phyloP scores from a whole-genome alignment of 2,329 filamentous ascomycete genomes.

The Ceratocystis alfenasii region DNA sequence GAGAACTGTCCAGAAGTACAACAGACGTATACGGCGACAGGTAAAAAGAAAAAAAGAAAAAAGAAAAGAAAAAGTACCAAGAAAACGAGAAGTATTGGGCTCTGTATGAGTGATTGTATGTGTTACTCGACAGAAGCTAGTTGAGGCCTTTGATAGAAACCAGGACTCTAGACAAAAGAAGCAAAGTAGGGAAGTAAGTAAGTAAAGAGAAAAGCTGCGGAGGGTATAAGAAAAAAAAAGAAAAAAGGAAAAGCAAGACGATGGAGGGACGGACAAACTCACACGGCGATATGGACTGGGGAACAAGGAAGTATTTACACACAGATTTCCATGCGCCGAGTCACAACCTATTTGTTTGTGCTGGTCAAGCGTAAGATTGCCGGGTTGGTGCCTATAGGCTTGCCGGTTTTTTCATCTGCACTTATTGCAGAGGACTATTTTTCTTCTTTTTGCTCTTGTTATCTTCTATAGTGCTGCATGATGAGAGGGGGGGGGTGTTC shows the following conservation, averaged over 20 bases:
- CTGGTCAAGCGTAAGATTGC: background rate
- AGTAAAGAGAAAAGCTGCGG: background rate
- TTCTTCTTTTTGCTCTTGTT: too few species aligned
- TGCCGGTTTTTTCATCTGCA: conserved; percentile 1
- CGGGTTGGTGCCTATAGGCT: background rate
- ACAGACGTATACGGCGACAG: too few species aligned
- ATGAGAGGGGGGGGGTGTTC: too few species aligned
- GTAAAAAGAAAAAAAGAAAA: too few species aligned
- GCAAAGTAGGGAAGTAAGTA: background rate
- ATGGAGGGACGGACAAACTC: background rate
- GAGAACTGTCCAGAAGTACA: too few species aligned
- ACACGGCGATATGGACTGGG: conserved; percentile 3
- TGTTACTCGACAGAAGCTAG: background rate
- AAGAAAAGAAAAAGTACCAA: too few species aligned
- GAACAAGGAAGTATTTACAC: conserved; percentile 1
- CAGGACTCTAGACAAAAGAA: background rate
- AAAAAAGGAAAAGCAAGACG: conserved; percentile 12
- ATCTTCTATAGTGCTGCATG: too few species aligned
- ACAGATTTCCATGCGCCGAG: background rate
- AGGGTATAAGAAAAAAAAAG: conserved; percentile 8
- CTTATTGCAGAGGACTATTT: too few species aligned
- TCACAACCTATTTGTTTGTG: background rate
- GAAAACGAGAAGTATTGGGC: too few species aligned
- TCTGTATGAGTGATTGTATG: conserved; percentile 1
- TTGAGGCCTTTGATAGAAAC: background rate